Evolutionary conservation across 495 filamentous ascomycete genomes (phyloP), one percentile per base, ranked within the genome.

Genomic region (Collariella sp.): DNA sequence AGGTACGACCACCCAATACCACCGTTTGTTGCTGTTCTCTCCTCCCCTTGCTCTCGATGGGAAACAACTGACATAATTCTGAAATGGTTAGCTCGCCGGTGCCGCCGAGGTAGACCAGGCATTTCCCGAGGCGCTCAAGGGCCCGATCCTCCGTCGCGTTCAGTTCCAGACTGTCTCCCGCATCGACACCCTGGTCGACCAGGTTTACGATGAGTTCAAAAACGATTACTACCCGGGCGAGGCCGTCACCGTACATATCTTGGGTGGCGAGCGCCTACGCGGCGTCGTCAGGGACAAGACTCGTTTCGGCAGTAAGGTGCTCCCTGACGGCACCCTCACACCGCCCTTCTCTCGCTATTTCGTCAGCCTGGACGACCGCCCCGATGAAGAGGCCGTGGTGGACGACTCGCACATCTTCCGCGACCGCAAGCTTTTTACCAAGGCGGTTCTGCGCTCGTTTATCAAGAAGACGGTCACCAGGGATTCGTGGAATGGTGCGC

Each of bases 161-260:
- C 93, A 99, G 67, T 96, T 96, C 62, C 86, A 87, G 58, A 90
- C 84, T 0, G 85, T 91, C 22, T 89, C 91, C 18, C 83, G 93
- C 57, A 89, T 99, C 62, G 91, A 97, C 67, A 85, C 88, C 40
- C 73, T 99, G 48, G 93, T 83, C 15, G 74, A 81, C 70, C 76
- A 76, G 63, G 62, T 75, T 41, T 72, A 67, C 34, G 74, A 95
- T 73, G 89, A 95, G 62, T 98, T 96, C 65, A 93, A 91, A 62
- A 77, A 83, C 44, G 89, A 96, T 62, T 97, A 93, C 62, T 96
- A 93, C 63, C 93, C 91, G 2, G 91, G 91, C 36, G 93, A 98
- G 61, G 76, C 79, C 10, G 89, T 97, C 10, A 81, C 84, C 5
- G 86, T 90, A 5, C 71, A 86, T 41, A 72, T 89, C 5, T 69